Evolutionary conservation across 768 basidiomycete species (phyloP).

Genomic region (Kwoniella pini): DNA sequence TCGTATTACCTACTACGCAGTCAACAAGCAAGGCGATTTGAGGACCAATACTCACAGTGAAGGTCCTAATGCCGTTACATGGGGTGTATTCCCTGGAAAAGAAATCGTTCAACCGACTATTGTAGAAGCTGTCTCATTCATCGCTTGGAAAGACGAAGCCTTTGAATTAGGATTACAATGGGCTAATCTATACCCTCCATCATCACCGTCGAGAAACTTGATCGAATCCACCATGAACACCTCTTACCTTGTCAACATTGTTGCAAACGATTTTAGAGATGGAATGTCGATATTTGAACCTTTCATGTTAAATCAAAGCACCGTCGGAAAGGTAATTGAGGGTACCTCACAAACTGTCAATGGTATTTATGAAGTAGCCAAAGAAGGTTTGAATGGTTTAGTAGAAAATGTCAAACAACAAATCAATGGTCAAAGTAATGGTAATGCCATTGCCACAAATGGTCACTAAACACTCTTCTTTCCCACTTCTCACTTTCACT

Average conservation of each 20-base stretch:
- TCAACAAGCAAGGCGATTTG: slow-evolving; percentile 92
- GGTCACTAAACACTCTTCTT: slow-evolving; percentile 20
- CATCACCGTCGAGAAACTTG: slow-evolving; percentile 71
- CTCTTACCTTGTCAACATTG: slow-evolving; percentile 86
- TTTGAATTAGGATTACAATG: slow-evolving; percentile 89
- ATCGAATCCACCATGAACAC: slow-evolving; percentile 77
- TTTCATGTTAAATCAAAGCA: slow-evolving; percentile 58
- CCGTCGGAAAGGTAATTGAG: slow-evolving; percentile 12
- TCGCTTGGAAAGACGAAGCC: slow-evolving; percentile 99
- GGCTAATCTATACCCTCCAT: slow-evolving; percentile 80
- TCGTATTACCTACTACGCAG: slow-evolving; percentile 93
- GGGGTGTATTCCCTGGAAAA: slow-evolving; percentile 97
- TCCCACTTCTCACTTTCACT: neutral
- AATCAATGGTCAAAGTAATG: slow-evolving; percentile 15
- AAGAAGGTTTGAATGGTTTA: slow-evolving; percentile 23
- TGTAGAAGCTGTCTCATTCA: slow-evolving; percentile 95
- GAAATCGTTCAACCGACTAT: slow-evolving; percentile 95
- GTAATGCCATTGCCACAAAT: slow-evolving; percentile 14
- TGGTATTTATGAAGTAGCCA: slow-evolving; percentile 21
- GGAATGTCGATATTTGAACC: slow-evolving; percentile 80
- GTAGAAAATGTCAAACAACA: slow-evolving; percentile 21
- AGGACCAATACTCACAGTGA: slow-evolving; percentile 92
- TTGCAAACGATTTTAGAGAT: slow-evolving; percentile 92
- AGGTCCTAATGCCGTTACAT: slow-evolving; percentile 97
- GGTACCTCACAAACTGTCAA: slow-evolving; percentile 11